phyloP scores from a whole-genome alignment of 345 rosid species.

The Passiflora organensis region DNA sequence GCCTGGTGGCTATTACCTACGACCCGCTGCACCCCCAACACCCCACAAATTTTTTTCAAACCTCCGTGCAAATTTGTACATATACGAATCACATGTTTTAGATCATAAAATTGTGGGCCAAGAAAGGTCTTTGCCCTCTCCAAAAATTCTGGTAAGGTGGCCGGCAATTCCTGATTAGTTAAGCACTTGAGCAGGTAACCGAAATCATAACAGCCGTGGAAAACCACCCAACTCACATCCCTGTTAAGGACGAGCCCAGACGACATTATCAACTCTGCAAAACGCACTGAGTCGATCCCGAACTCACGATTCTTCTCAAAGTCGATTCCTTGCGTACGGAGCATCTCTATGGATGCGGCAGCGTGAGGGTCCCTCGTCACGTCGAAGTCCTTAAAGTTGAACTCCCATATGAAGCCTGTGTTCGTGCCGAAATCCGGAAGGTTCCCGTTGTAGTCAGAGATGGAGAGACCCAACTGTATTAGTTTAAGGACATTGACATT shows the following conservation, averaged over 20 bases:
- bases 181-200: constrained; percentile 80
- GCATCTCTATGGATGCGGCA: constrained; percentile 69
- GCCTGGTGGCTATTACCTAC: constrained; percentile 90
- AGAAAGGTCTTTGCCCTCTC: constrained; percentile 42
- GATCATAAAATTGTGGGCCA: constrained; percentile 60
- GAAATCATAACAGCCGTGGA: constrained; percentile 90
- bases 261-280: constrained; percentile 80
- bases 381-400: constrained; percentile 73
- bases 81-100: constrained; percentile 74
- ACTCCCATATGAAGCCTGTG: constrained; percentile 65
- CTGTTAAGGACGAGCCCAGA: constrained; percentile 75
- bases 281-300: constrained; percentile 55
- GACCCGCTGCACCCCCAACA: constrained; percentile 53
- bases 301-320: constrained; percentile 49
- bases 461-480: constrained; percentile 82
- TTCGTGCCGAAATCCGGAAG: constrained; percentile 51
- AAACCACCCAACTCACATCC: constrained; percentile 83
- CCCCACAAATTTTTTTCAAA: constrained; percentile 58
- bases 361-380: constrained; percentile 63
- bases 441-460: constrained; percentile 48
- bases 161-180: constrained; percentile 56
- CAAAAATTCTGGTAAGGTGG: constrained; percentile 44
- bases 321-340: constrained; percentile 74
- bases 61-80: constrained; percentile 64
- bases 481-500: constrained; percentile 75